Evolutionary conservation across 2,329 filamentous ascomycete species (phyloP).

Genomic region (Coleophoma crateriformis): DNA sequence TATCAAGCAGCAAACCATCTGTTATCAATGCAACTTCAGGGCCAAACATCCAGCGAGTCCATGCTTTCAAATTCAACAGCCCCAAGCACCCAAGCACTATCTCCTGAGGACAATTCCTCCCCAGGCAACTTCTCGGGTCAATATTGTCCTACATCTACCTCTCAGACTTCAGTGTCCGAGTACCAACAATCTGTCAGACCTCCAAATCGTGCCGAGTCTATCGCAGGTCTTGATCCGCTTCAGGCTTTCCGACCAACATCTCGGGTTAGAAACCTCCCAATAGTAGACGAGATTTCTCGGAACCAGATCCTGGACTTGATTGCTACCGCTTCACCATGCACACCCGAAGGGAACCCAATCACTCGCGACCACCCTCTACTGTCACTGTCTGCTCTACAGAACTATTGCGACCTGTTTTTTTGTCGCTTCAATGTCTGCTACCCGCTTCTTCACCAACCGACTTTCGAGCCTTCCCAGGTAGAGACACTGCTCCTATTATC

Average conservation of each 20-base stretch:
- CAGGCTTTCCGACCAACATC: conserved; percentile 23
- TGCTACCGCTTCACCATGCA: conserved; percentile 39
- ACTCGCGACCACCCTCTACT: conserved; percentile 45
- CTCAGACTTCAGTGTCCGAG: conserved; percentile 4
- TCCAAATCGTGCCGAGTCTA: neutral
- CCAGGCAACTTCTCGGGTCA: conserved; percentile 1
- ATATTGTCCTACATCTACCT: conserved; percentile 2
- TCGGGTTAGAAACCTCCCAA: conserved; percentile 18
- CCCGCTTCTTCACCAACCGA: conserved; percentile 52
- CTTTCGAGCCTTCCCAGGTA: conserved; percentile 43
- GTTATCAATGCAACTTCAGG: neutral
- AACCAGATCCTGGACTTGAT: conserved; percentile 43
- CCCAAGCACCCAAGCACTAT: neutral
- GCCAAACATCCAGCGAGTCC: neutral
- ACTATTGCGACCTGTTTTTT: conserved; percentile 55
- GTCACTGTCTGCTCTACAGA: conserved; percentile 43
- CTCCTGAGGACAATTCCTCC: neutral
- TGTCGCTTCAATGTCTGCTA: conserved; percentile 55
- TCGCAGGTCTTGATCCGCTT: conserved; percentile 11
- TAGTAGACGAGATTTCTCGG: conserved; percentile 35
- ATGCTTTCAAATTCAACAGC: neutral
- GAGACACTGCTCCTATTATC: conserved; percentile 49
- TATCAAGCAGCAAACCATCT: neutral
- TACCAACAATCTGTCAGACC: neutral
- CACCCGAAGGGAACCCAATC: conserved; percentile 40